Percentiles rank a stretch among this genome's conserved stretches.
Evolutionary conservation across 176 grass and related monocot species (phyloP).

Genomic region (Triticum urartu): DNA sequence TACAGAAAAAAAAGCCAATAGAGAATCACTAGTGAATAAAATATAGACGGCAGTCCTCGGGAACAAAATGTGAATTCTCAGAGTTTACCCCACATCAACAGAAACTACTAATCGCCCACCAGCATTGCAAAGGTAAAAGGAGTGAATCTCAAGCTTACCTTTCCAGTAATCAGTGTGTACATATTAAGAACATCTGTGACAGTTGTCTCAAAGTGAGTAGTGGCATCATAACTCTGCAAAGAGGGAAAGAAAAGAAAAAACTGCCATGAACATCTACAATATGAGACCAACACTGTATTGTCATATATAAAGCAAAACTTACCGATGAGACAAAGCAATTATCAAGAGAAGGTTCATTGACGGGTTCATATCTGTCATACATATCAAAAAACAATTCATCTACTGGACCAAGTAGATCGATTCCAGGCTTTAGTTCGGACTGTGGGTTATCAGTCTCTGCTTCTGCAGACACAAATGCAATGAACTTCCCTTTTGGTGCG

Average conservation of each 20-base stretch:
- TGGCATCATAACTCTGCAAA: slow-evolving; percentile 86
- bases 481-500: slow-evolving; percentile 78
- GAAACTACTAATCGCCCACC: not conserved
- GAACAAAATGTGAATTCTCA: not conserved
- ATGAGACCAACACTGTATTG: not conserved
- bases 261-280: slow-evolving; percentile 8
- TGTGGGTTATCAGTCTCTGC: slow-evolving; percentile 70
- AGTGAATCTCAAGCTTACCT: slow-evolving; percentile 45
- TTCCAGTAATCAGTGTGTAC: slow-evolving; percentile 84
- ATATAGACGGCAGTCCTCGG: not conserved
- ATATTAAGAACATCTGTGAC: slow-evolving; percentile 78
- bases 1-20: not conserved
- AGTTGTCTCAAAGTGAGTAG: slow-evolving; percentile 88
- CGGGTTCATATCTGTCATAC: slow-evolving; percentile 77
- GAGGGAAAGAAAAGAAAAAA: not conserved
- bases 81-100: not conserved
- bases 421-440: slow-evolving; percentile 66
- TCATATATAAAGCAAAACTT: slow-evolving; percentile 14
- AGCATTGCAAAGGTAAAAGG: not conserved
- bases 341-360: slow-evolving; percentile 82
- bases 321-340: slow-evolving; percentile 87
- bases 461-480: slow-evolving; percentile 88
- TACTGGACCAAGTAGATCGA: slow-evolving; percentile 80
- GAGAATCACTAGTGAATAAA: not conserved
- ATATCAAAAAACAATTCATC: slow-evolving; percentile 88